Base-by-base conservation (phyloP, 768 basidiomycete genomes). In the Mycena maculata region DNA sequence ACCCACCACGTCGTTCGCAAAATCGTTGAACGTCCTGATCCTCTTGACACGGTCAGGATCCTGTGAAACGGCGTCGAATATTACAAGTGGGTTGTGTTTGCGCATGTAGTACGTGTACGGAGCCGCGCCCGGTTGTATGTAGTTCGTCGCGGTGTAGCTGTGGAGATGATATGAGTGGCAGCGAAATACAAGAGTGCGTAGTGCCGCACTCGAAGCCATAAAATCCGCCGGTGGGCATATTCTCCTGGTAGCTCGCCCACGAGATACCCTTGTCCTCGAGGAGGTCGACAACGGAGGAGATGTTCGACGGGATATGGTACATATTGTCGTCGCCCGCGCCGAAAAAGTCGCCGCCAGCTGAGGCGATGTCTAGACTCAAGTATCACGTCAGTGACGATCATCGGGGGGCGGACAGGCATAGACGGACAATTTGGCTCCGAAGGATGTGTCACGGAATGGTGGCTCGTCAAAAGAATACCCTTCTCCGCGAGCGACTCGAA, bases 1-100 rank as follows among this genome's bases (percentile, higher is more conserved):
- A n/a, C n/a, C n/a, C n/a, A n/a, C 39, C 33, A 89, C 75, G 69
- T 91, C 50, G 41, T 57, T 57, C 10, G 85, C 84, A 69, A 90
- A 88, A 74, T 90, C 82, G 60, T 89, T 90, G 72, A 89, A 90
- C 75, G 88, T 90, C 33, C 89, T 83, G 48, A 85, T 81, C n/a
- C 83, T 81, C 9, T 72, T 67, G 20, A 79, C 76, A 44, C 89
- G 86, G 0, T 74, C 70, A 1, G 81, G 68, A 27, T 82, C 80
- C 28, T 75, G 73, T 3, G 84, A 80, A 28, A 90, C 77, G 0
- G 85, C 86, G 74, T 90, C 81, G 74, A 74, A 87, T 57, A 89
- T 78, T 44, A 86, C 78, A 55, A 83, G 73, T 3, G 87, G 87
- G 72, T 86, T 83, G 77, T 88, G 87, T 76, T 88, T 88, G 78